phyloP scores from a whole-genome alignment of 352 stramenopile genomes.

The Lagenidium giganteum region DNA sequence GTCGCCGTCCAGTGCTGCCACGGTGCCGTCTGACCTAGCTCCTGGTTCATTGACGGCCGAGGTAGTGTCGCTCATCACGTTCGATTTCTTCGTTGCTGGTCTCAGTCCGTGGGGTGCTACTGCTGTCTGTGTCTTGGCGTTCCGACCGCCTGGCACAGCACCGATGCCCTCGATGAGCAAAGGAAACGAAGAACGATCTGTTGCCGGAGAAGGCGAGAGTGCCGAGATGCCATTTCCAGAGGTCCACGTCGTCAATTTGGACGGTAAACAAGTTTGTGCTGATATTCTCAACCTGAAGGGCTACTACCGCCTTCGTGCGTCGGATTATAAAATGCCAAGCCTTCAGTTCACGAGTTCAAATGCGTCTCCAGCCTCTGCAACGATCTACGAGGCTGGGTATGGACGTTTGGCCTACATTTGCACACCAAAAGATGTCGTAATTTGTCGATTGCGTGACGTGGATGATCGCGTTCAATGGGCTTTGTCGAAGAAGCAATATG shows the following conservation, averaged over 20 bases:
- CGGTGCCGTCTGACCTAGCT: constrained; percentile 19
- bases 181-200: constrained; percentile 30
- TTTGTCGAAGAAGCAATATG: constrained; percentile 54
- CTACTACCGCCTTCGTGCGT: constrained; percentile 66
- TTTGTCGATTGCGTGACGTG: constrained; percentile 71
- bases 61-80: constrained; percentile 66
- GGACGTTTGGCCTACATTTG: constrained; percentile 72
- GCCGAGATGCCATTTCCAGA: constrained; percentile 77
- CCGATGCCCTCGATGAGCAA: constrained; percentile 4
- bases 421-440: constrained; percentile 81
- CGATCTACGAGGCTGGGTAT: constrained; percentile 68
- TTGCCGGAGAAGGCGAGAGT: constrained; percentile 68
- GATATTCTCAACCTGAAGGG: constrained; percentile 72
- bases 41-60: constrained; percentile 44
- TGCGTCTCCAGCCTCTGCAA: constrained; percentile 14
- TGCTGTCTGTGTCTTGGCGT: constrained; percentile 65
- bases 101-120: constrained; percentile 59
- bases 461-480: constrained; percentile 78
- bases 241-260: constrained; percentile 82
- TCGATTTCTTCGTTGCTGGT: constrained; percentile 81
- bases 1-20: constrained; percentile 30
- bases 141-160: constrained; percentile 52
- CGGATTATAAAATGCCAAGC: constrained; percentile 79
- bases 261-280: constrained; percentile 84
- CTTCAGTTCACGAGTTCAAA: constrained; percentile 46